phyloP scores from a whole-genome alignment of 1,139 yeast genomes.

The Candida smagusa region DNA sequence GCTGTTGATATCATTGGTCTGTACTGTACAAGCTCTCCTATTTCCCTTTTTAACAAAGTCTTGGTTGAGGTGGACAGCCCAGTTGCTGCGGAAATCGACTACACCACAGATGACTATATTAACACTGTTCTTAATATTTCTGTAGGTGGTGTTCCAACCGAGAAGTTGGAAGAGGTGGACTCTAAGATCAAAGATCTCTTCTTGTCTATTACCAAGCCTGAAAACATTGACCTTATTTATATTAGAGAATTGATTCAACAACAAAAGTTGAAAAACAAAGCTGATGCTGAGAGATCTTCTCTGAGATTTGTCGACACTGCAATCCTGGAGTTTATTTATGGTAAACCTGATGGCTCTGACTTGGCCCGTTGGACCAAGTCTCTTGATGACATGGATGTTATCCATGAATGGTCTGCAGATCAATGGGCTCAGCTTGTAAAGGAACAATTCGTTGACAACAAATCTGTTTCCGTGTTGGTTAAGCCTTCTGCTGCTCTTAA shows the following conservation, averaged over 20 bases:
- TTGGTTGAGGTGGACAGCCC: conserved; percentile 85
- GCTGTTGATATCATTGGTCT: conserved; percentile 74
- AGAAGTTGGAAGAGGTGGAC: conserved; percentile 52
- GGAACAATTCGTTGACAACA: conserved; percentile 56
- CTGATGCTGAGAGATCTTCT: conserved; percentile 65
- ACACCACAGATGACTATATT: conserved; percentile 67
- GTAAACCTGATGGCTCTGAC: conserved; percentile 58
- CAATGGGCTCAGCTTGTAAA: conserved; percentile 65
- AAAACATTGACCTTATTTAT: conserved; percentile 58
- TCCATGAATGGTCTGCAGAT: conserved; percentile 58
- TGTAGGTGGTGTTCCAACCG: conserved; percentile 76
- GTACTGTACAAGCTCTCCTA: conserved; percentile 74
- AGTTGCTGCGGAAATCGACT: conserved; percentile 68
- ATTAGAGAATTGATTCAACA: conserved; percentile 68
- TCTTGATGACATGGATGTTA: conserved; percentile 57
- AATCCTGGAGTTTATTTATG: conserved; percentile 78
- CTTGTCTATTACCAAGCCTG: conserved; percentile 43
- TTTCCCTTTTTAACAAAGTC: conserved; percentile 61
- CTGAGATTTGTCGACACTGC: conserved; percentile 62
- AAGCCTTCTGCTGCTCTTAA: conserved; percentile 70
- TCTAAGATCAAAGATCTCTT: conserved; percentile 50
- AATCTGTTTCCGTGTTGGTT: conserved; percentile 72
- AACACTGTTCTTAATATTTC: conserved; percentile 57
- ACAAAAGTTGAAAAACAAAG: conserved; percentile 58
- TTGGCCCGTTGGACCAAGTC: conserved; percentile 53